Evolutionary conservation across 1,284 basidiomycete genomes (phyloP), one percentile per base, ranked within the genome.

Genomic region (Ceratobasidium sp.): DNA sequence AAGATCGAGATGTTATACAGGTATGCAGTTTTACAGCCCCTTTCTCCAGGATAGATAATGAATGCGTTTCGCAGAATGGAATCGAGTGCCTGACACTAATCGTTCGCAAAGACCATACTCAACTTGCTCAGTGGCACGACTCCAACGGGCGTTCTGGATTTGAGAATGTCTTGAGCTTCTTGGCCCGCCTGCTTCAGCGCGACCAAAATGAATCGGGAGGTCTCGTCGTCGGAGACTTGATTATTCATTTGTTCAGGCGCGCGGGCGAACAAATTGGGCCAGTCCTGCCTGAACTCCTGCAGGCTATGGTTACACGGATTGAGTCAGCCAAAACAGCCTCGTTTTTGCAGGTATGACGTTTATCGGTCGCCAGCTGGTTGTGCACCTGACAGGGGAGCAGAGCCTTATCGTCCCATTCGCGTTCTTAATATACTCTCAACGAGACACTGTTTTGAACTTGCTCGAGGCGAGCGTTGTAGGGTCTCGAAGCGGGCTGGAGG

Each of bases 361-460:
- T 48, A 43, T 46, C 27, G 19, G 22, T 29, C 19, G 29, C 19
- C n/a, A 34, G n/a, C 41, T 29, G 27, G n/a, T 39, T n/a, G 22
- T 22, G 22, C 22, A 14, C 19, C 43, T 29, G 65, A 59, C 71
- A 13, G 22, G 3, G 56, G 14, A 24, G 27, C 78, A 94, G 90
- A 94, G 92, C 78, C 86, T 99, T 37, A 88, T 98, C 73, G 85
- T 98, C 37, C 98, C 97, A 0, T 94, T 98, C 80, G 94, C 95
- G 0, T 98, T 95, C 84, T 85, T 99, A 29, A 90, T 98, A 78
- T 90, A 94, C 78, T 90, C 90, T 76, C 91, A 96, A 80, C 88
- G 89, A 37, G 90, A 93, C 78, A 89, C 88, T 0, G 90, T 95
- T 1, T 84, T 98, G 24, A 83, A 87, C 19, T 85, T 96, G 31